phyloP scores from a whole-genome alignment of 352 stramenopile species.

The Phytophthora europaea region DNA sequence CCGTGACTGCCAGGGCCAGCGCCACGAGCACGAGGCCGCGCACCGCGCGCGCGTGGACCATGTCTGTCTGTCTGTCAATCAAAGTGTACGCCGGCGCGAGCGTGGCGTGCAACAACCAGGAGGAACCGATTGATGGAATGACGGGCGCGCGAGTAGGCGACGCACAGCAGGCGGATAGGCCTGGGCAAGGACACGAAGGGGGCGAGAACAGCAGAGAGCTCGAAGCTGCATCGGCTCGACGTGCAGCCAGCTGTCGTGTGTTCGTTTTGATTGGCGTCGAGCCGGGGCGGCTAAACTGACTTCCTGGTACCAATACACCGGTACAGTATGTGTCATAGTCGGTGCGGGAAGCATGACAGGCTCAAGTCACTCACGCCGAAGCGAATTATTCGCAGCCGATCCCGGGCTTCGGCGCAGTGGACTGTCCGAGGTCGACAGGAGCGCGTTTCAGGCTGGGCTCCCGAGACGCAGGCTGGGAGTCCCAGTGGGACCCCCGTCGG shows the following conservation, averaged over 20 bases:
- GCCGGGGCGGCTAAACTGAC: slow-evolving; percentile 18
- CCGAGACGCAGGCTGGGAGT: background rate
- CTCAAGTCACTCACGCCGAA: slow-evolving; percentile 1
- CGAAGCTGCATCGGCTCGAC: background rate
- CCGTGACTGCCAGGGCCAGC: slow-evolving; percentile 16
- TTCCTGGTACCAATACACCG: background rate
- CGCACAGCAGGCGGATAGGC: slow-evolving; percentile 21
- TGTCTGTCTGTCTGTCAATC: slow-evolving; percentile 33
- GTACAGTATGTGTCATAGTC: slow-evolving; percentile 7
- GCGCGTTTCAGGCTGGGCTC: background rate
- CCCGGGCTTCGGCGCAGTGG: slow-evolving; percentile 11
- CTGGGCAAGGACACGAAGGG: slow-evolving; percentile 8
- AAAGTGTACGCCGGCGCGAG: slow-evolving; percentile 38
- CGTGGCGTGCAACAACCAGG: slow-evolving; percentile 33
- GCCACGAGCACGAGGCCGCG: slow-evolving; percentile 29
- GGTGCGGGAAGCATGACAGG: background rate
- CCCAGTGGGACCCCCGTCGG: too few relatives aligned
- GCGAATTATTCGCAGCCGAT: slow-evolving; percentile 12
- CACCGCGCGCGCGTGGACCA: slow-evolving; percentile 33
- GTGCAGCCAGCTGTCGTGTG: slow-evolving; percentile 11
- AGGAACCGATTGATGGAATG: slow-evolving; percentile 43
- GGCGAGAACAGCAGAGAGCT: background rate
- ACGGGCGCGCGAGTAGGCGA: slow-evolving; percentile 22
- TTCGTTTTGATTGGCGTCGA: slow-evolving; percentile 19
- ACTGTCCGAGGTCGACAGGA: slow-evolving; percentile 18